Percentiles rank a stretch among this genome's conserved stretches.
These are phyloP conservation scores for Starmerella apicola DNA, from an alignment of 805 yeast genomes.

Conservation along the genomic window DNA sequence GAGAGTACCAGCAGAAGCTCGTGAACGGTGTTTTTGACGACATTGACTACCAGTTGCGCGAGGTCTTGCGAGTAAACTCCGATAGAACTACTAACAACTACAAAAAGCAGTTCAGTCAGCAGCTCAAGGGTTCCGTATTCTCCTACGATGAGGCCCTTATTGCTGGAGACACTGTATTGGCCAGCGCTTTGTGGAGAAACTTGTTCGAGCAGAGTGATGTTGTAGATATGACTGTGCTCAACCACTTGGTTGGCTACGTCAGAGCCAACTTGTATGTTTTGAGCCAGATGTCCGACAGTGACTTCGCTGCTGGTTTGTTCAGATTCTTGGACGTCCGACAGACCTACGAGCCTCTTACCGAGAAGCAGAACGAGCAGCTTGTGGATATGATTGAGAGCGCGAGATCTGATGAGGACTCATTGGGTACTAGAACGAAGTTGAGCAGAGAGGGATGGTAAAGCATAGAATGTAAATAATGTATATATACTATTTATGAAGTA, in stretches of 20 bases:
- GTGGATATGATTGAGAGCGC: conserved; percentile 22
- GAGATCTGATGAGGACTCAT: conserved; percentile 17
- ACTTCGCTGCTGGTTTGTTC: conserved; percentile 84
- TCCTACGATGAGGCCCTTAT: conserved; percentile 87
- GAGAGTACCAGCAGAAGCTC: conserved; percentile 80
- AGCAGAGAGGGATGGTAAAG: conserved; percentile 22
- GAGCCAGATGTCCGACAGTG: conserved; percentile 75
- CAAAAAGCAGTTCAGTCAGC: conserved; percentile 80
- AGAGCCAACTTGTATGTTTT: conserved; percentile 82
- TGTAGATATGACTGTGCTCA: conserved; percentile 70
- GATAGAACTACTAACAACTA: conserved; percentile 74
- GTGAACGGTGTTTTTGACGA: conserved; percentile 83
- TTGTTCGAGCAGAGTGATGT: conserved; percentile 74
- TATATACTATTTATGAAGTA: not conserved
- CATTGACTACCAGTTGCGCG: conserved; percentile 72
- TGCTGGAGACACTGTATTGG: conserved; percentile 48
- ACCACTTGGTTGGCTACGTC: conserved; percentile 78
- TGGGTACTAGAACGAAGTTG: conserved; percentile 17
- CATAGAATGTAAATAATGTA: not conserved
- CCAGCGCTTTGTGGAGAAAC: conserved; percentile 51
- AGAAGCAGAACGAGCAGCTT: conserved; percentile 38
- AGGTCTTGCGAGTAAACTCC: conserved; percentile 73
- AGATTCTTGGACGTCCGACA: conserved; percentile 72
- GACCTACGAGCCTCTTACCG: conserved; percentile 58
- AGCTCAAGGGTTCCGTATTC: conserved; percentile 75